These are phyloP conservation scores for Mrakia blollopis DNA, from an alignment of 768 basidiomycete species.

Conservation along the genomic window DNA sequence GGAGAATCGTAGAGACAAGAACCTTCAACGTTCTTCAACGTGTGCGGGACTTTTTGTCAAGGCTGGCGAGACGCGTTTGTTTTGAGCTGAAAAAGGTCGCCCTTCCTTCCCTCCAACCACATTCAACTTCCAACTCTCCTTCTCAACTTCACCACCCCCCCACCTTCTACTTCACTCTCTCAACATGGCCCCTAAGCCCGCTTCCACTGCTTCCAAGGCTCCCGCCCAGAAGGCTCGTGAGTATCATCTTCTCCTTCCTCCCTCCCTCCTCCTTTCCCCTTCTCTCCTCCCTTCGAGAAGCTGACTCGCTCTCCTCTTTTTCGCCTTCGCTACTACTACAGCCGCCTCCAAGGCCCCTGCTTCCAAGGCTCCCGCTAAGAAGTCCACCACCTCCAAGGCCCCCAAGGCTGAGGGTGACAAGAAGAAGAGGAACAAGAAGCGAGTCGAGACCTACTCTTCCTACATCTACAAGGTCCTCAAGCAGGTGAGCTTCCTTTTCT, in stretches of 20 bases:
- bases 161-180: not conserved
- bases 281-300: too few relatives aligned
- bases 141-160: slow-evolving; percentile 43
- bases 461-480: slow-evolving; percentile 35
- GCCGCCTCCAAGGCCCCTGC: slow-evolving; percentile 22
- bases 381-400: slow-evolving; percentile 28
- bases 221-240: slow-evolving; percentile 32
- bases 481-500: slow-evolving; percentile 8
- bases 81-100: not conserved
- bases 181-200: slow-evolving; percentile 29
- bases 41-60: too few relatives aligned
- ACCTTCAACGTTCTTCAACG: too few relatives aligned
- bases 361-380: slow-evolving; percentile 32
- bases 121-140: not conserved
- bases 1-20: too few relatives aligned
- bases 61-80: too few relatives aligned
- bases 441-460: slow-evolving; percentile 33
- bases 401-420: slow-evolving; percentile 32
- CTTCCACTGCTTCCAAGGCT: slow-evolving; percentile 29
- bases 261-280: not conserved
- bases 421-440: slow-evolving; percentile 34
- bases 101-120: not conserved
- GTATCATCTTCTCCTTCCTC: not conserved
- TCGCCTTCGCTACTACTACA: not conserved
- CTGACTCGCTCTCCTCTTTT: not conserved